A percentile compares a stretch with the other conserved stretches of the same genome.
phyloP scores from a whole-genome alignment of 1,284 basidiomycete genomes.

The Inonotus obliquus region DNA sequence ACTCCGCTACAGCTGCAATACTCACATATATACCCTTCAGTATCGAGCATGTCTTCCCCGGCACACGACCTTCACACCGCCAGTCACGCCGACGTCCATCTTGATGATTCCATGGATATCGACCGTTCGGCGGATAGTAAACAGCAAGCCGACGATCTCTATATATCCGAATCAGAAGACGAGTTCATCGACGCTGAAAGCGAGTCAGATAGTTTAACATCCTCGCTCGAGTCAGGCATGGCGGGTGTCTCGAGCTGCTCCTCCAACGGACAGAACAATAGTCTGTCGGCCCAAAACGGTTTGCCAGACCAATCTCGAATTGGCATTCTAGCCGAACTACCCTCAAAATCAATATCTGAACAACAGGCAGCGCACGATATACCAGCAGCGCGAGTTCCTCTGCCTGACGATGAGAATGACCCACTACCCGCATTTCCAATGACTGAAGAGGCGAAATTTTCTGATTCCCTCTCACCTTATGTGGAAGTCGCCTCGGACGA shows the following conservation, averaged over 20 bases:
- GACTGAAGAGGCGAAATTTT: neutral
- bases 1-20: too few relatives aligned
- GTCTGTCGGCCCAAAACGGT: neutral
- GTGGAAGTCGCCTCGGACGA: neutral
- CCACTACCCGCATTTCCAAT: too few relatives aligned
- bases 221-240: neutral
- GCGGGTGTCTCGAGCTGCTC: neutral
- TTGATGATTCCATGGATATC: neutral
- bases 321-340: too few relatives aligned
- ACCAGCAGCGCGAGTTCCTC: too few relatives aligned
- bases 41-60: neutral
- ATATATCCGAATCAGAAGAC: neutral
- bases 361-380: too few relatives aligned
- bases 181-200: constrained; percentile 1
- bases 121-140: neutral
- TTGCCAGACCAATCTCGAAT: too few relatives aligned
- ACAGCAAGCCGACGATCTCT: constrained; percentile 1
- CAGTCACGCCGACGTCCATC: neutral
- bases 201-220: neutral
- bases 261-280: neutral
- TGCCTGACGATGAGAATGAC: too few relatives aligned
- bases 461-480: neutral
- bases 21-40: too few relatives aligned
- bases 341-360: too few relatives aligned
- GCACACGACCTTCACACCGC: neutral